Conservation (phyloP, 2,329 filamentous ascomycete species). For the Myriosclerotinia curreyana region DNA sequence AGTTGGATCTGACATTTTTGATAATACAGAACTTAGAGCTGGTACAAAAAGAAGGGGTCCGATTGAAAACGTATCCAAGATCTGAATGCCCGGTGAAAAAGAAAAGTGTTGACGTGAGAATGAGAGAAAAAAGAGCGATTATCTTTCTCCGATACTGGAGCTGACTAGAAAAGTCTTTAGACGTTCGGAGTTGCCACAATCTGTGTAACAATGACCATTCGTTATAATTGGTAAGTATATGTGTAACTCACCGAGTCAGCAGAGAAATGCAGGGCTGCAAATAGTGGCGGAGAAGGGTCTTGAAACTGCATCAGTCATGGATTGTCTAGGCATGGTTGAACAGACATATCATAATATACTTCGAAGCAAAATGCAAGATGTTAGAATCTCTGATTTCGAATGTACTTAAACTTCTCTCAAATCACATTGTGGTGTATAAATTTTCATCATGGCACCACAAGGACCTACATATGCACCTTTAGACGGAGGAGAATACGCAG, state of each 20-base stretch:
- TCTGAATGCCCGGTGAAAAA: not conserved
- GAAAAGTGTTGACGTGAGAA: not conserved
- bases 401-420: not conserved
- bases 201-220: not conserved
- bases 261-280: not conserved
- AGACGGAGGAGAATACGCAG: not conserved
- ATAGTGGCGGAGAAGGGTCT: not conserved
- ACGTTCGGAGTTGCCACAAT: not conserved
- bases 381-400: not conserved
- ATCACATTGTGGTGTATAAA: not conserved
- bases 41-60: not conserved
- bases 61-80: not conserved
- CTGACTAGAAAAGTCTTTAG: not conserved
- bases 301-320: not conserved
- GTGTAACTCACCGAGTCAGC: conserved; percentile 3
- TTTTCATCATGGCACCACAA: not conserved
- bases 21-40: not conserved
- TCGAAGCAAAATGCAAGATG: not conserved
- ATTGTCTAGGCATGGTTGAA: not conserved
- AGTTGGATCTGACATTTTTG: not conserved
- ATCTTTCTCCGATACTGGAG: not conserved
- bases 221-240: too few relatives aligned
- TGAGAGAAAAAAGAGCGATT: not conserved
- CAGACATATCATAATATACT: not conserved
- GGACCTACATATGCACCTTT: not conserved